These are phyloP conservation scores for Phascolomyces articulosus DNA, from an alignment of 371 early-diverging fungal genomes.

Conservation along the genomic window DNA sequence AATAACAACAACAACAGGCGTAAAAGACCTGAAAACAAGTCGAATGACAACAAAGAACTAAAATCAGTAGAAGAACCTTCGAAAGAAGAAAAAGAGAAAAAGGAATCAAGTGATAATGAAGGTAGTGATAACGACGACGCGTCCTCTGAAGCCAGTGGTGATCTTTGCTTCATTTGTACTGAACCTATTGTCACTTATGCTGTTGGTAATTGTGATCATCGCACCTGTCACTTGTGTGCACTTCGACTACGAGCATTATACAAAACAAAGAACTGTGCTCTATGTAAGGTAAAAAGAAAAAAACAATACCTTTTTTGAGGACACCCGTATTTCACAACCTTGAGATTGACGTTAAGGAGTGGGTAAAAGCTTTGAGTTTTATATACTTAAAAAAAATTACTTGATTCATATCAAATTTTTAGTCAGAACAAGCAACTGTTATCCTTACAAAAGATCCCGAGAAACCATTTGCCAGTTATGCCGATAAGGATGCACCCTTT, in stretches of 20 bases:
- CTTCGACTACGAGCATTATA: slow-evolving; percentile 89
- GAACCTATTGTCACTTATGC: slow-evolving; percentile 81
- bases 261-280: slow-evolving; percentile 80
- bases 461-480: slow-evolving; percentile 59
- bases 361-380: no score
- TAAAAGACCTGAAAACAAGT: neutral
- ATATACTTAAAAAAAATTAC: neutral
- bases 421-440: slow-evolving; percentile 73
- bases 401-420: neutral
- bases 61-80: no score
- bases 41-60: no score
- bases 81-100: neutral
- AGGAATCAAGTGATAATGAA: slow-evolving; percentile 2
- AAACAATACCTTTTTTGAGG: neutral
- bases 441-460: slow-evolving; percentile 72
- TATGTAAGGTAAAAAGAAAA: slow-evolving; percentile 80
- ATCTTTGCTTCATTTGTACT: slow-evolving; percentile 90
- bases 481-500: slow-evolving; percentile 45
- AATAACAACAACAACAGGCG: neutral
- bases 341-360: no score
- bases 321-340: no score
- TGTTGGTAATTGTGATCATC: slow-evolving; percentile 91
- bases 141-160: slow-evolving; percentile 35
- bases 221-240: slow-evolving; percentile 88
- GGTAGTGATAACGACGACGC: neutral